Base-by-base conservation (phyloP, 768 basidiomycete genomes). In the Chalciporus sphaerocephalus region DNA sequence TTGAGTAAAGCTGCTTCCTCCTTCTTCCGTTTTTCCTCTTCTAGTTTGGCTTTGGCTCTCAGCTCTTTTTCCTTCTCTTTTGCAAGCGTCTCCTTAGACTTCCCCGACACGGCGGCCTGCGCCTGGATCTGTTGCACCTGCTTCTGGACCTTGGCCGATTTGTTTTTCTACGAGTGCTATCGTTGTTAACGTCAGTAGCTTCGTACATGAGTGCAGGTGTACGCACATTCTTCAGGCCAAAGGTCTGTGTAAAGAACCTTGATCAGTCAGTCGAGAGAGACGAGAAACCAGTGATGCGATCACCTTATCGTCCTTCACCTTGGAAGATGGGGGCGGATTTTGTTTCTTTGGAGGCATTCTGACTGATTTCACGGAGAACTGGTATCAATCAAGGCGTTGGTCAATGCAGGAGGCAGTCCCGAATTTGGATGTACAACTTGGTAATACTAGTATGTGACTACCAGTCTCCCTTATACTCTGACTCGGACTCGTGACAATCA, bases 131-230 rank as follows among this genome's bases (percentile, higher is more conserved):
- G 74, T 40, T 82, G 80, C 17, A 95, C 84, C 53, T 91, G 78
- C 55, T 86, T 81, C 73, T 97, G 87, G 21, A 94, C 94, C 67
- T 87, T 96, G 57, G 90, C 70, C 2, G 92, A 94, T 72, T 92
- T 93, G 64, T 92, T 93, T 90, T 93, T 94, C 87, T 90, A 61
- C 38, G 38, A 25, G 33, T 32, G 36, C 16, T 32, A 48, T 44
- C 30, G 25, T n/a, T 27, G 44, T 55, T 20, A 42, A 40, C 46
- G 23, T 44, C 46, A 46, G n/a, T 49, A 37, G 24, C 38, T 38
- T 41, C 25, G 24, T 15, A 36, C 32, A 39, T 48, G n/a, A 32
- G 13, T 13, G 44, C 10, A 35, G 28, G 33, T 46, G 38, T 48
- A 73, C 83, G 54, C 51, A 88, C 88, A 67, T 91, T 90, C 75